Evolutionary conservation across 1,284 basidiomycete species (phyloP), one percentile per base, ranked within the genome.

Genomic region (Psilocybe mexicana): DNA sequence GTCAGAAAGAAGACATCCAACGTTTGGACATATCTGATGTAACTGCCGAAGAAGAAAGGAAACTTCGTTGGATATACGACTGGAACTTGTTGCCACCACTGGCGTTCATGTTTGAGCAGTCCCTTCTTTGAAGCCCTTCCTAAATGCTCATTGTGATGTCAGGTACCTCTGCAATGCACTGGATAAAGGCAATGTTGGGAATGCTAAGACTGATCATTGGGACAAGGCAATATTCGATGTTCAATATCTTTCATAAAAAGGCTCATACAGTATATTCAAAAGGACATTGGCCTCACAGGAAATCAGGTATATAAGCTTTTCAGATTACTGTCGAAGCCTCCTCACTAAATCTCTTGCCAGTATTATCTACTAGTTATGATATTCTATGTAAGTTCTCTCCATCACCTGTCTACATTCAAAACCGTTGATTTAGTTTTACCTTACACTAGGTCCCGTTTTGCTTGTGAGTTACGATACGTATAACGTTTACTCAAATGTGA

Each of bases 151-250:
- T 43, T 49, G 18, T 18, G 40, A 3, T 10, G 24, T 48, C 14
- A 79, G 78, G 77, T 80, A 80, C 62, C 68, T 80, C 14, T 77
- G 75, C 58, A 81, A 81, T 68, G 80, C 81, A 11, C 68, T 84
- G 45, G 81, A 83, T 65, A 81, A 81, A 69, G 79, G 80, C 6
- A 83, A 83, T 61, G 77, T 83, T 12, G 80, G 77, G 4, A 83
- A 84, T 66, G 82, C 82, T 18, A 79, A 82, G 61, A 81, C 80
- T 0, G 80, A 77, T 49, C 77, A 78, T 4, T 75, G 79, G 71
- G 76, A 78, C 63, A 73, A 75, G 64, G 77, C 76, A 38, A 46
- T 52, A 36, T 57, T 26, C 7, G 28, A 40, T 43, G 5, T 4
- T 24, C 36, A 1, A 26, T 28, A 44, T 11, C 35, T 25, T 18